Evolutionary conservation across 805 yeast genomes (phyloP), one percentile per base, ranked within the genome.

Genomic region (Candida caryicola): DNA sequence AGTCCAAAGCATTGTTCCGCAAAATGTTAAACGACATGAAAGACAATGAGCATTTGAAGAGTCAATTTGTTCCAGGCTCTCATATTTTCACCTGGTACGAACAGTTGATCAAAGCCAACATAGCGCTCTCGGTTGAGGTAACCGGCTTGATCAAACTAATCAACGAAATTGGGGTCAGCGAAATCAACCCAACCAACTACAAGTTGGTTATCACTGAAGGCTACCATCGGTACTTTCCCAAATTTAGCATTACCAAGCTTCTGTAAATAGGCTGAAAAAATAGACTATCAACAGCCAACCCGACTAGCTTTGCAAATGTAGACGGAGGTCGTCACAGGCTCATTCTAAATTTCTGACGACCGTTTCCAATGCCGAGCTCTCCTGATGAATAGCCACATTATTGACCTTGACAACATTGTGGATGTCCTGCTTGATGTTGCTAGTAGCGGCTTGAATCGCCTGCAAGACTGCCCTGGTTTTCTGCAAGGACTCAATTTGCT

Each of bases 391-490:
- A 15, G 28, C 30, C 4, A 49, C 51, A 30, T 59, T 54, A 23
- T 47, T 47, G 7, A 31, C 43, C 7, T 39, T 33, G 15, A 37
- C 35, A 1, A 57, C 59, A 4, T 44, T 36, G 16, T 41, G 39
- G 7, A 63, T 46, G 34, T 63, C 69, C 17, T 45, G 35, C 33
- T 54, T 45, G n/a, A 63, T 54, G 17, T 47, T 55, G 13, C 51
- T 51, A 2, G 63, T 55, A 15, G 66, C 45, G 32, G 51, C 58
- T 16, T 60, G 52, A 5, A 63, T 47, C 4, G 54, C 52, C 43
- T 62, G 65, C 4, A 62, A 44, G 9, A 60, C 50, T 15, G 65
- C 60, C 26, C 69, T 32, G 27, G 60, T 44, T 38, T 54, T 57
- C 39, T 47, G 57, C 17, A 62, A 49, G 31, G 44, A 36, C 14